phyloP scores from a whole-genome alignment of 768 basidiomycete species.

The Lyophyllum atratum region DNA sequence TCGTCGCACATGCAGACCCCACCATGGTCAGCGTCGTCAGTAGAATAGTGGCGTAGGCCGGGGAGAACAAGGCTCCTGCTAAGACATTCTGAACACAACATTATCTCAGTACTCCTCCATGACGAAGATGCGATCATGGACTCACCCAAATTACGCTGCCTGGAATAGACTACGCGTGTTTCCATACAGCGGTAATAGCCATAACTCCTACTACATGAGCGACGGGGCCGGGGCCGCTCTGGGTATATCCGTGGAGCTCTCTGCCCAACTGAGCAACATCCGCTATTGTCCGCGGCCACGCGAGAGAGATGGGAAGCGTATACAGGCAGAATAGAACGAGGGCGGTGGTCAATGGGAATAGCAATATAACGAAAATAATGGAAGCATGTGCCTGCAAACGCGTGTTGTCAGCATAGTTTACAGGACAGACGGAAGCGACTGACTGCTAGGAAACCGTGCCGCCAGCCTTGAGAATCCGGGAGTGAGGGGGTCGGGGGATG shows the following conservation, averaged over 20 bases:
- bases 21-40: constrained; percentile 84
- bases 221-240: constrained; percentile 61
- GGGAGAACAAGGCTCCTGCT: constrained; percentile 84
- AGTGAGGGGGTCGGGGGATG: constrained; percentile 31
- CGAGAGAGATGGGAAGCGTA: constrained; percentile 73
- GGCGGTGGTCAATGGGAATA: constrained; percentile 68
- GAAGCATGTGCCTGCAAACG: constrained; percentile 15
- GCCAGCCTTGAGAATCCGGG: constrained; percentile 27
- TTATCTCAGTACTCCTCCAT: constrained; percentile 3
- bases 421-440: constrained; percentile 15
- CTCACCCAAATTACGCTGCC: constrained; percentile 90
- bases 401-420: constrained; percentile 10
- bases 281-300: constrained; percentile 75
- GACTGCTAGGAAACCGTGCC: constrained; percentile 32
- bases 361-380: constrained; percentile 41
- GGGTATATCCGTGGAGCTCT: constrained; percentile 78
- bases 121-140: constrained; percentile 20
- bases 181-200: constrained; percentile 86
- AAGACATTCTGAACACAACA: constrained; percentile 72
- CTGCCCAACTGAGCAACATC: constrained; percentile 77
- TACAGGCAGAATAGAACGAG: constrained; percentile 73
- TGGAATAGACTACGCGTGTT: constrained; percentile 96
- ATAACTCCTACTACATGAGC: constrained; percentile 84
- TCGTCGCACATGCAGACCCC: constrained; percentile 81
- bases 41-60: constrained; percentile 77